Evolutionary conservation across 2,329 filamentous ascomycete species (phyloP).

Genomic region (Coniosporium tulheliwenetii): DNA sequence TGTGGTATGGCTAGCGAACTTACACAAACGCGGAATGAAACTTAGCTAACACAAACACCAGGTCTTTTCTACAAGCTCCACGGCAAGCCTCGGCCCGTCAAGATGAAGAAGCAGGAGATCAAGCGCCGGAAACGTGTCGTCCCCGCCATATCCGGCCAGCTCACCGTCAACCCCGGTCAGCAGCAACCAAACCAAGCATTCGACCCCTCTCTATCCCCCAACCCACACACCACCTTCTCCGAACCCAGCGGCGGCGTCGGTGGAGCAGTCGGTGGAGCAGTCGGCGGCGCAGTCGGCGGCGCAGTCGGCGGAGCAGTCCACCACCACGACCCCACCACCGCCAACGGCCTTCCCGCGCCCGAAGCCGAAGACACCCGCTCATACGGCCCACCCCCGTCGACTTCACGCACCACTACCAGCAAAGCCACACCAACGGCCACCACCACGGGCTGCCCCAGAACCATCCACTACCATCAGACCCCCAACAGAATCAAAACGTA

Average conservation of each 20-base stretch:
- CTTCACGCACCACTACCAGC: conserved; percentile 27
- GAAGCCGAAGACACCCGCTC: conserved; percentile 18
- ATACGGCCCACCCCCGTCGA: conserved; percentile 31
- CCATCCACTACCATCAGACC: conserved; percentile 12
- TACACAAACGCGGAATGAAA: neutral
- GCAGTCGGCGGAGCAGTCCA: neutral
- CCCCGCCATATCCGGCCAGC: conserved; percentile 45
- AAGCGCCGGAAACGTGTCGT: conserved; percentile 92
- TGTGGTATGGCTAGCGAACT: conserved; percentile 54
- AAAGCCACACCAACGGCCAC: conserved; percentile 19
- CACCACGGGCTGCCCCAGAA: conserved; percentile 17
- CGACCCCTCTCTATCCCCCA: conserved; percentile 26
- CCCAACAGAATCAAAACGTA: conserved; percentile 11
- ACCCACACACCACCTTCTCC: neutral
- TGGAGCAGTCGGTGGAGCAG: neutral
- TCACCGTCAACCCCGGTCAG: conserved; percentile 11
- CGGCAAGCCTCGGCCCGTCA: conserved; percentile 77
- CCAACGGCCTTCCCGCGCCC: neutral
- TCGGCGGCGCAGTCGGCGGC: neutral
- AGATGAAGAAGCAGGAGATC: conserved; percentile 98
- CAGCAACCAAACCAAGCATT: conserved; percentile 16
- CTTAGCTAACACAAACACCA: conserved; percentile 18
- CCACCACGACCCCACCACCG: conserved; percentile 8
- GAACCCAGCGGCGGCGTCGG: neutral
- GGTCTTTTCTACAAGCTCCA: conserved; percentile 95